A percentile compares a stretch with the other conserved stretches of the same genome.
phyloP scores from a whole-genome alignment of 257 asterid species.

The Scutellaria minor region DNA sequence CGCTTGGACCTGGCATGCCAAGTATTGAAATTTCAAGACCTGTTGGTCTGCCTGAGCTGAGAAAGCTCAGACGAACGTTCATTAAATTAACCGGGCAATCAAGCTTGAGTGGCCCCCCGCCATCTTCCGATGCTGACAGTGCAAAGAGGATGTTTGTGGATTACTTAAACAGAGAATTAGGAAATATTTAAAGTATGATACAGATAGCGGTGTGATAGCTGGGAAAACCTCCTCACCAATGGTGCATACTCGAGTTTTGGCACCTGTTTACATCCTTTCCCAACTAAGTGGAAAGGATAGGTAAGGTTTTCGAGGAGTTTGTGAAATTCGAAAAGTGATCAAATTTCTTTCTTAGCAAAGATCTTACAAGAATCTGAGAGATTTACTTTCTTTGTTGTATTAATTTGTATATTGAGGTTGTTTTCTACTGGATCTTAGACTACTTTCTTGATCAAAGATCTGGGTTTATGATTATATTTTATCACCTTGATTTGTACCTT shows the following conservation, averaged over 20 bases:
- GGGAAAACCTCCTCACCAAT: neutral
- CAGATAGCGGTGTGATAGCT: neutral
- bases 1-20: slow-evolving; percentile 74
- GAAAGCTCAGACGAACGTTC: slow-evolving; percentile 83
- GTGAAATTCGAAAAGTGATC: neutral
- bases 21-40: slow-evolving; percentile 64
- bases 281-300: no score
- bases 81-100: slow-evolving; percentile 85
- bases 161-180: slow-evolving; percentile 89
- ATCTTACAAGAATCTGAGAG: neutral
- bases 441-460: neutral
- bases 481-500: no score
- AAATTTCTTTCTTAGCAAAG: neutral
- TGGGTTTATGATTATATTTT: neutral
- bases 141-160: slow-evolving; percentile 97
- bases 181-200: slow-evolving; percentile 42
- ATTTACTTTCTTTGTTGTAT: neutral
- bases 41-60: slow-evolving; percentile 85
- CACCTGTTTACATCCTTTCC: no score
- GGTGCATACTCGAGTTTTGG: no score
- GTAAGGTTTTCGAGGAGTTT: neutral
- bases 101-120: slow-evolving; percentile 92
- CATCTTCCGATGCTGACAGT: slow-evolving; percentile 83
- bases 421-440: neutral
- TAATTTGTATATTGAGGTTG: neutral